Evolutionary conservation across 345 rosid genomes (phyloP), one percentile per base, ranked within the genome.

Genomic region (Acer negundo): DNA sequence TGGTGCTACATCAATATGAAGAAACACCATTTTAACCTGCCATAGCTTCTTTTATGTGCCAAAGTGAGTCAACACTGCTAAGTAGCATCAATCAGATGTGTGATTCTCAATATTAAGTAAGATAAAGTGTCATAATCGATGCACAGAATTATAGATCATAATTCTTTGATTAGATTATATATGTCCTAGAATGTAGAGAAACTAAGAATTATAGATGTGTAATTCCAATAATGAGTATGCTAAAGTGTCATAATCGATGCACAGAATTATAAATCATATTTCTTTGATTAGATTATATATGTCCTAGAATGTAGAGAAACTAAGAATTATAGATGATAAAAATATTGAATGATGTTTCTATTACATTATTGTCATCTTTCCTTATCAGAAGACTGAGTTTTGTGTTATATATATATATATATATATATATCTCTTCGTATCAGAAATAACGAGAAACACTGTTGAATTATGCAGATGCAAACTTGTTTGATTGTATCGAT

Each of bases 391-490:
- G 4, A 47, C 16, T 0, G 12, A 12, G 16, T 47, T 47, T 26
- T 12, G 10, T 51, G 9, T 59, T 22, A n/a, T 59, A 15, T 3
- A 13, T 31, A 38, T 59, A 7, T 72, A 3, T 26, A 26, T 31
- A 31, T 35, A 35, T 35, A 35, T 35, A 35, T 35, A 4, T 35
- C 0, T 35, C 31, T 20, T 35, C 35, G 49, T 24, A 10, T 53
- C 17, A 3, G 13, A 22, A 20, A 64, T 67, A 23, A 72, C 67
- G 9, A 69, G 17, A 46, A 16, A 66, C 62, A 59, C 23, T 77
- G 53, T 62, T 75, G 38, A 70, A 44, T 31, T 35, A 31, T 65
- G 70, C 61, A 53, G 74, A 38, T 74, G 59, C 67, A 61, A 23
- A 53, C 1, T 72, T 56, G 1, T 10, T 62, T 19, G 31, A 51